phyloP scores from a whole-genome alignment of 805 yeast genomes.

The Starmerella etchellsii region DNA sequence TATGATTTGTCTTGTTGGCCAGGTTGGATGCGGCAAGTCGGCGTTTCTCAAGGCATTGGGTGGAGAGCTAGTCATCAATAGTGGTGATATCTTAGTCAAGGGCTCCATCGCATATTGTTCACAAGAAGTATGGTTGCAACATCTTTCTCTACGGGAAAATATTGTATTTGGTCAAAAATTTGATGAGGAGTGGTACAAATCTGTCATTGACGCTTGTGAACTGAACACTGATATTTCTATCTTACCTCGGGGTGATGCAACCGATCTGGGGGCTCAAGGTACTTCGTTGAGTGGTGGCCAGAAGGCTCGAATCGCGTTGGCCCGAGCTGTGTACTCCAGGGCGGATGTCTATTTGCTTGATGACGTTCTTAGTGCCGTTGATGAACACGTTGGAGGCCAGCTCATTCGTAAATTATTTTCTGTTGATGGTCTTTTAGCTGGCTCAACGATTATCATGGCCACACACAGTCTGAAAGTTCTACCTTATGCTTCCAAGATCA shows the following conservation, averaged over 20 bases:
- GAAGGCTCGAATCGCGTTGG: conserved; percentile 64
- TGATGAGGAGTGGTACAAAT: conserved; percentile 38
- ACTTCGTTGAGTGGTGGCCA: conserved; percentile 77
- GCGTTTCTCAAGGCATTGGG: conserved; percentile 64
- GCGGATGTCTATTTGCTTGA: conserved; percentile 55
- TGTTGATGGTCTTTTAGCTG: conserved; percentile 54
- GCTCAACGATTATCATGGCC: conserved; percentile 68
- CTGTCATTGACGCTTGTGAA: conserved; percentile 50
- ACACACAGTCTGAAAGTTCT: conserved; percentile 75
- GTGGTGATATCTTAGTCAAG: conserved; percentile 56
- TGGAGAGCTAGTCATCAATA: conserved; percentile 67
- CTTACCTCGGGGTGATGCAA: conserved; percentile 57
- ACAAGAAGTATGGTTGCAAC: conserved; percentile 89
- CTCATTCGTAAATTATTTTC: conserved; percentile 68
- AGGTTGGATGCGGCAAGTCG: conserved; percentile 81
- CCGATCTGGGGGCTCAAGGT: conserved; percentile 76
- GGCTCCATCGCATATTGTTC: conserved; percentile 80
- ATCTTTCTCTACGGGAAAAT: conserved; percentile 71
- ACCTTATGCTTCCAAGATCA: conserved; percentile 54
- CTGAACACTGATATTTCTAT: conserved; percentile 48
- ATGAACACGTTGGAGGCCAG: conserved; percentile 67
- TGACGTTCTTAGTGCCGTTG: conserved; percentile 73
- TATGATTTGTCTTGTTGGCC: conserved; percentile 72
- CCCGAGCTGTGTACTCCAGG: conserved; percentile 63
- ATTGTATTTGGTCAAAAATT: conserved; percentile 51